Percentiles rank a stretch among this genome's conserved stretches.
Conservation (phyloP, 768 basidiomycete genomes). For the Boletus subparvulus region DNA sequence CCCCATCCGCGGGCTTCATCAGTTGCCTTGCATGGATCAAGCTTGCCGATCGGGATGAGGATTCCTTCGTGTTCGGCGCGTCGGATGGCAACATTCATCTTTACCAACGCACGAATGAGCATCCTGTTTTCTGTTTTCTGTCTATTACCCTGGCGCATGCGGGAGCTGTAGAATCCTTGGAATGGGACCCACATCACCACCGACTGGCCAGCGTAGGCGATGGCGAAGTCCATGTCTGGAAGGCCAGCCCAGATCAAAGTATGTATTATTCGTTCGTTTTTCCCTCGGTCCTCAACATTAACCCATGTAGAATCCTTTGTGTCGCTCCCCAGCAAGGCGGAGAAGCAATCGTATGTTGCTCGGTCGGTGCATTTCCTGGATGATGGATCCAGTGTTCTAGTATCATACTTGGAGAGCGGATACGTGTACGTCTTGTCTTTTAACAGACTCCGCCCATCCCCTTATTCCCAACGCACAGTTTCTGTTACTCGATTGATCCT, state of each 20-base stretch:
- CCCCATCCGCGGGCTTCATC: background rate
- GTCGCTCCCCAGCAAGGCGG: background rate
- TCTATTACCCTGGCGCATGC: background rate
- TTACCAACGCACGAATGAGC: background rate
- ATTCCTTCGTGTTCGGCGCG: background rate
- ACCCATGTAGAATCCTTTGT: background rate
- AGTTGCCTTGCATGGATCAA: background rate
- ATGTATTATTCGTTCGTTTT: no score
- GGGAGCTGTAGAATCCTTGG: background rate
- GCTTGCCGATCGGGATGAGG: background rate
- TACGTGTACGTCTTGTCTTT: background rate
- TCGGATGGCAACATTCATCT: conserved; percentile 1
- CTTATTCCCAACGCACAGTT: background rate
- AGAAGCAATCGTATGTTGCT: background rate
- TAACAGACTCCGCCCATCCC: no score
- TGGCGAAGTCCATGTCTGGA: background rate
- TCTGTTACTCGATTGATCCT: background rate
- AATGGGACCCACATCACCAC: background rate
- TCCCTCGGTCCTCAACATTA: no score
- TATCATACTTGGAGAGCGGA: conserved; percentile 5
- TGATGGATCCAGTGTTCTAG: background rate
- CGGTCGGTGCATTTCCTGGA: background rate
- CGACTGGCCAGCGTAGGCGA: background rate
- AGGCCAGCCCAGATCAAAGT: background rate
- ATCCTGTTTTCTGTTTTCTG: background rate